Conservation (phyloP, 2,329 filamentous ascomycete species). For the Monilinia fructigena region DNA sequence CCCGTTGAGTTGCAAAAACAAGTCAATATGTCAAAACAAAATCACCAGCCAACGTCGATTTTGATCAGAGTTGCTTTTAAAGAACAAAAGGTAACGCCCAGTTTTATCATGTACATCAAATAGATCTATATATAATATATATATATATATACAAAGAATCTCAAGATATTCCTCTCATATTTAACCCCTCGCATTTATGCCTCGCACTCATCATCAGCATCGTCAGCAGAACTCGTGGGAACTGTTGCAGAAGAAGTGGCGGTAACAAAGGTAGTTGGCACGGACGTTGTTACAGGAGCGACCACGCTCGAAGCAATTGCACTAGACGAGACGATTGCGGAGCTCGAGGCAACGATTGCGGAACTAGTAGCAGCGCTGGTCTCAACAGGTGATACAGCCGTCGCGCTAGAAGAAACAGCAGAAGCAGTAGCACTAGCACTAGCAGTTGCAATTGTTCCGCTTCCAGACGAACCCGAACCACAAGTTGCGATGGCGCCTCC, state of each 20-base stretch:
- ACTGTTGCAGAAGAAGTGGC: not conserved
- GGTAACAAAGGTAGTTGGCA: no score
- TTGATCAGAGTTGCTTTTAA: not conserved
- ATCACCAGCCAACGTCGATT: not conserved
- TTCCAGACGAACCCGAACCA: not conserved
- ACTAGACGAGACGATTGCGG: not conserved
- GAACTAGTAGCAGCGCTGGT: not conserved
- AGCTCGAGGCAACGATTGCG: not conserved
- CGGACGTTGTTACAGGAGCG: slow-evolving; percentile 1
- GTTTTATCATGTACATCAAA: not conserved
- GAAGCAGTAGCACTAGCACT: not conserved
- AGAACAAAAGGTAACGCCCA: not conserved
- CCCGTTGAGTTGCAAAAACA: not conserved
- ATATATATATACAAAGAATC: slow-evolving; percentile 19
- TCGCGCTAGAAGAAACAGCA: not conserved
- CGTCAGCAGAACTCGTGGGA: not conserved
- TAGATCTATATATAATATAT: slow-evolving; percentile 12
- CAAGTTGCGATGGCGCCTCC: slow-evolving; percentile 31
- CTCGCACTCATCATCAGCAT: slow-evolving; percentile 14
- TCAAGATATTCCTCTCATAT: not conserved
- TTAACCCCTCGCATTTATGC: not conserved
- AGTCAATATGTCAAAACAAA: not conserved
- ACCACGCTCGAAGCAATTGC: not conserved
- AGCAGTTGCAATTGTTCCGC: not conserved
- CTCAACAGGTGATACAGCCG: not conserved